Evolutionary conservation across 202 grass and related monocot genomes (phyloP).

Genomic region (Saccharum hybrid): DNA sequence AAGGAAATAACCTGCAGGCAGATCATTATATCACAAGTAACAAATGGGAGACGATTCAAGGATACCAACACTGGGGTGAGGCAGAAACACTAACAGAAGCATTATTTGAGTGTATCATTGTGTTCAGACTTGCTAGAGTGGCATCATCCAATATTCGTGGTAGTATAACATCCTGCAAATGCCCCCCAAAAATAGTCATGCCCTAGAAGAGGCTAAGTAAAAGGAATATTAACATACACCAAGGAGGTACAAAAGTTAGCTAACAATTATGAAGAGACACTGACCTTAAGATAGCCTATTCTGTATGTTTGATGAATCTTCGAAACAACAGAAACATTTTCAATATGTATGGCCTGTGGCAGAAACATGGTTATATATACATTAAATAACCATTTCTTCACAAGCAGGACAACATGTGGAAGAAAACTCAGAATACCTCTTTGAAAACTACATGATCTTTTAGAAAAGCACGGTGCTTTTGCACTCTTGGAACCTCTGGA

Average conservation of each 20-base stretch:
- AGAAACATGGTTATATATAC: slow-evolving; percentile 36
- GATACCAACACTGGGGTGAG: slow-evolving; percentile 19
- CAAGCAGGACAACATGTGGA: slow-evolving; percentile 30
- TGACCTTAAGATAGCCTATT: slow-evolving; percentile 98
- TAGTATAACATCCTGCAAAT: slow-evolving; percentile 92
- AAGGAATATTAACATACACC: slow-evolving; percentile 33
- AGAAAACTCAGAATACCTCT: slow-evolving; percentile 64
- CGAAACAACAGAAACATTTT: slow-evolving; percentile 82
- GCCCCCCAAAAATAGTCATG: slow-evolving; percentile 40
- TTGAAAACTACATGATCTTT: slow-evolving; percentile 98
- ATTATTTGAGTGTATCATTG: slow-evolving; percentile 95
- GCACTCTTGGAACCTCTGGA: slow-evolving; percentile 77
- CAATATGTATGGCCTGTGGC: slow-evolving; percentile 85
- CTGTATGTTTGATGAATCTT: slow-evolving; percentile 98
- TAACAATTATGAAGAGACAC: slow-evolving; percentile 24
- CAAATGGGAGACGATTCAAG: slow-evolving; percentile 30
- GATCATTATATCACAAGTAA: slow-evolving; percentile 27
- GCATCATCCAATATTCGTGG: slow-evolving; percentile 90
- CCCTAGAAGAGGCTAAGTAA: slow-evolving; percentile 25
- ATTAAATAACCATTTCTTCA: slow-evolving; percentile 37
- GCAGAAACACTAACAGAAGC: slow-evolving; percentile 74
- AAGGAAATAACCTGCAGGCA: slow-evolving; percentile 84
- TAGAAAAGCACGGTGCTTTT: slow-evolving; percentile 90
- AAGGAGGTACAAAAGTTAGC: slow-evolving; percentile 3
- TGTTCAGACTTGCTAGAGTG: slow-evolving; percentile 78